Evolutionary conservation across 2,329 filamentous ascomycete species (phyloP).

Genomic region (Aspergillus sp.): DNA sequence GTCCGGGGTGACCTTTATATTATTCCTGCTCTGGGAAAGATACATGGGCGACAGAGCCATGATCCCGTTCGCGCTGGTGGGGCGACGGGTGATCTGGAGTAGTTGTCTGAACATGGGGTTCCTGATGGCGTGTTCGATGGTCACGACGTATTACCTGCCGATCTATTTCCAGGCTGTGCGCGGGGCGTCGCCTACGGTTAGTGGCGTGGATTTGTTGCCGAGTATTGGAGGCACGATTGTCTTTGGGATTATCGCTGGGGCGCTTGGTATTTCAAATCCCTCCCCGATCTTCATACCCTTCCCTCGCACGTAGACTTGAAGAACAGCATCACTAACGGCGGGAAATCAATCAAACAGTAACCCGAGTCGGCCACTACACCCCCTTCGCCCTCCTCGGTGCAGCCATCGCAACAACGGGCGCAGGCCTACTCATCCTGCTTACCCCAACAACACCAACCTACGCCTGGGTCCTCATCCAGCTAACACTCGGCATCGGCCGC

Average conservation of each 20-base stretch:
- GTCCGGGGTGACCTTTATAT: no score
- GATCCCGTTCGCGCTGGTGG: neutral
- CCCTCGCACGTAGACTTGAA: neutral
- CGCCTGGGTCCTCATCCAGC: constrained; percentile 56
- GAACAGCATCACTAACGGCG: no score
- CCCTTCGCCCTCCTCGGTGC: constrained; percentile 36
- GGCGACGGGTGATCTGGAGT: neutral
- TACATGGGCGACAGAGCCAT: constrained; percentile 1
- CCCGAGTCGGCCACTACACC: constrained; percentile 39
- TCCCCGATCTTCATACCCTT: neutral
- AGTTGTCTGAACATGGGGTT: neutral
- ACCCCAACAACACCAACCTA: constrained; percentile 39
- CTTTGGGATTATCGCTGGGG: constrained; percentile 38
- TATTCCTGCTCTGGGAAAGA: neutral
- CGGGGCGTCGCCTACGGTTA: constrained; percentile 30
- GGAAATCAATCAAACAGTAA: constrained; percentile 22
- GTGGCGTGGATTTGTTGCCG: constrained; percentile 32
- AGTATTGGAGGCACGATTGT: constrained; percentile 38
- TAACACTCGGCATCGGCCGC: constrained; percentile 49
- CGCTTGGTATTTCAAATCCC: constrained; percentile 27
- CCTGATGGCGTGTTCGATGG: no score
- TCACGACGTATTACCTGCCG: constrained; percentile 49
- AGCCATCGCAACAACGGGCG: constrained; percentile 36
- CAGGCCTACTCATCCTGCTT: constrained; percentile 49
- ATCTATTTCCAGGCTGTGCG: constrained; percentile 55